phyloP scores from a whole-genome alignment of 1,284 basidiomycete species.

The Volvariella volvacea region DNA sequence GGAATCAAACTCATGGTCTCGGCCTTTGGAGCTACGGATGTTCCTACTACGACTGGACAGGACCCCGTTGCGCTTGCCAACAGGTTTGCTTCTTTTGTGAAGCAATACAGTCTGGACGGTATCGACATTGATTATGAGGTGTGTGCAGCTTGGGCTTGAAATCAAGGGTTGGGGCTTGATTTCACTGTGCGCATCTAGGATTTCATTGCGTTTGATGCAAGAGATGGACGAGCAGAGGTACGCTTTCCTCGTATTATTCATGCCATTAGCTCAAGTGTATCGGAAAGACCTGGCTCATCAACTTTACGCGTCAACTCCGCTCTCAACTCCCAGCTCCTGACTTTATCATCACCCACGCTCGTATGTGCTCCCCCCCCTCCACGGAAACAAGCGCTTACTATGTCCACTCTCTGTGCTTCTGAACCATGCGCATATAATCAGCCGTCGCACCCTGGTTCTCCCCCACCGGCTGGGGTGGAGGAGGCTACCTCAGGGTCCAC shows the following conservation, averaged over 20 bases:
- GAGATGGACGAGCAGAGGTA: constrained; percentile 31
- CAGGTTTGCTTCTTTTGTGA: constrained; percentile 44
- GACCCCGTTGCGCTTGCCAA: constrained; percentile 42
- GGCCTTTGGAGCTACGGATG: constrained; percentile 48
- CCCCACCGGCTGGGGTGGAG: constrained; percentile 40
- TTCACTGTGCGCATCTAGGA: no score
- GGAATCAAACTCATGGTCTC: constrained; percentile 54
- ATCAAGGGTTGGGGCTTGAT: no score
- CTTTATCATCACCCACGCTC: constrained; percentile 39
- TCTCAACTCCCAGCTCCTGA: constrained; percentile 29
- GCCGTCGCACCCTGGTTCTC: no score
- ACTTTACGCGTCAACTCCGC: constrained; percentile 36
- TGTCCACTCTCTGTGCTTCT: no score
- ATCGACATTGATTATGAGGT: constrained; percentile 51
- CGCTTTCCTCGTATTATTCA: not conserved
- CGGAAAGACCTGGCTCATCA: constrained; percentile 33
- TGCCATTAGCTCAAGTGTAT: not conserved
- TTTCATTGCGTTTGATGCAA: constrained; percentile 38
- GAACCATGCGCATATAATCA: not conserved
- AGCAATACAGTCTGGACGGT: constrained; percentile 44
- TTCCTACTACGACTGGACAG: constrained; percentile 36
- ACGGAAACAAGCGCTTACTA: constrained; percentile 1
- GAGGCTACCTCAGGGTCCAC: constrained; percentile 56
- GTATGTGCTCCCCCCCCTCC: constrained; percentile 9
- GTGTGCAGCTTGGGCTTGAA: not conserved